Percentiles rank a stretch among this genome's conserved stretches.
Evolutionary conservation across 495 filamentous ascomycete genomes (phyloP).

Genomic region (Neurospora sp.): DNA sequence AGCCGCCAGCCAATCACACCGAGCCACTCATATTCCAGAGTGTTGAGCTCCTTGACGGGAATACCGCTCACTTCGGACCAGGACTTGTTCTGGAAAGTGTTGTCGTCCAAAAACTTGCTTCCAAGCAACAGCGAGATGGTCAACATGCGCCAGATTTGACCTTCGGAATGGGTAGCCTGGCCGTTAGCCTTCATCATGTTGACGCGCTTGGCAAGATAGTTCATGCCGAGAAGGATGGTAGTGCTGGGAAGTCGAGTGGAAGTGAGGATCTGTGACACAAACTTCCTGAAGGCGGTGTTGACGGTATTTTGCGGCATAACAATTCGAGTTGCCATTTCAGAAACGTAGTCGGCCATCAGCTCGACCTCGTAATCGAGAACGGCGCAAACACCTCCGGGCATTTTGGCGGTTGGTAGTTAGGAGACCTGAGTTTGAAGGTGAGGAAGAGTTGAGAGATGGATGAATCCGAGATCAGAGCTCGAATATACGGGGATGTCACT

Average conservation of each 20-base stretch:
- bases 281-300: constrained; percentile 80
- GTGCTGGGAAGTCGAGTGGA: constrained; percentile 92
- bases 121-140: constrained; percentile 82
- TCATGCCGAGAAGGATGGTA: constrained; percentile 86
- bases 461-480: neutral
- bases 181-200: constrained; percentile 55
- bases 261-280: constrained; percentile 84
- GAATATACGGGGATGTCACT: neutral
- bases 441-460: neutral
- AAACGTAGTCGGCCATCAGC: constrained; percentile 94
- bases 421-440: neutral
- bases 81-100: constrained; percentile 98
- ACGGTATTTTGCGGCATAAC: constrained; percentile 57
- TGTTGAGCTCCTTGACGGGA: constrained; percentile 75
- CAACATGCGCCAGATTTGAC: constrained; percentile 81
- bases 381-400: constrained; percentile 81
- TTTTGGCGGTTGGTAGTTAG: constrained; percentile 22
- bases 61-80: constrained; percentile 98
- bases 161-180: constrained; percentile 49
- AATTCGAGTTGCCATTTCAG: constrained; percentile 79
- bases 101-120: constrained; percentile 98
- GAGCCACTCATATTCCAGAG: constrained; percentile 87
- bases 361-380: constrained; percentile 99
- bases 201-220: constrained; percentile 78
- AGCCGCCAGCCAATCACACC: constrained; percentile 74